A percentile compares a stretch with the other conserved stretches of the same genome.
Evolutionary conservation across 148 eudicot genomes (phyloP).

Genomic region (Chenopodium album): DNA sequence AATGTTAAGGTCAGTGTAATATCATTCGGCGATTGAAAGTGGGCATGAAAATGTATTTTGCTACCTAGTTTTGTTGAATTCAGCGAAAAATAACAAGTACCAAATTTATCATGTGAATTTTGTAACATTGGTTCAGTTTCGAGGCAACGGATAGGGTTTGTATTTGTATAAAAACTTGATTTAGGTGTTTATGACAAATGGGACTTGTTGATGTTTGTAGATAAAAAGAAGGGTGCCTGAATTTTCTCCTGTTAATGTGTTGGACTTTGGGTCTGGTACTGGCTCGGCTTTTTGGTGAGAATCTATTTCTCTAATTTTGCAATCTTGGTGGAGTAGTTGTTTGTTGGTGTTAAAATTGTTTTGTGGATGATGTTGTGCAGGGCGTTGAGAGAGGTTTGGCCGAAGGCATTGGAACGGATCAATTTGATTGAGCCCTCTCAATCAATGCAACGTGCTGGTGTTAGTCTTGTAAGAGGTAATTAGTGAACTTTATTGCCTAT

Average conservation of each 20-base stretch:
- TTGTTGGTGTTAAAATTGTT: not conserved
- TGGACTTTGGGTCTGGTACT: conserved; percentile 98
- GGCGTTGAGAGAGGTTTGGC: conserved; percentile 87
- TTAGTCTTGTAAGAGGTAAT: conserved; percentile 64
- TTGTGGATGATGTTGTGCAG: conserved; percentile 34
- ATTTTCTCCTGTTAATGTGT: conserved; percentile 67
- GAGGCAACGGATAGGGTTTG: not conserved
- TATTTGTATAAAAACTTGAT: not conserved
- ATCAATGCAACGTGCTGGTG: conserved; percentile 93
- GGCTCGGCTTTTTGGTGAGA: conserved; percentile 94
- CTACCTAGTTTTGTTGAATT: not conserved
- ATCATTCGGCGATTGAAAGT: not conserved
- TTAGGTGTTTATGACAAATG: not conserved
- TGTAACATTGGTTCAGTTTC: not conserved
- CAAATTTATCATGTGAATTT: not conserved
- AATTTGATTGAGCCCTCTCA: conserved; percentile 85
- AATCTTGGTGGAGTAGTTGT: not conserved
- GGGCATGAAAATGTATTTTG: no score
- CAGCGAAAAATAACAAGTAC: not conserved
- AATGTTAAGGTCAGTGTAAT: not conserved
- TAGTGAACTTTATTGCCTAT: not conserved
- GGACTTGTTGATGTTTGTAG: conserved; percentile 17
- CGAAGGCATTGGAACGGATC: conserved; percentile 44
- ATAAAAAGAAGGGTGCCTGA: conserved; percentile 61
- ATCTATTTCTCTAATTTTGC: not conserved